A percentile compares a stretch with the other conserved stretches of the same genome.
These are phyloP conservation scores for Ustilaginoidea virens DNA, from an alignment of 2,329 filamentous ascomycete genomes.

Conservation along the genomic window DNA sequence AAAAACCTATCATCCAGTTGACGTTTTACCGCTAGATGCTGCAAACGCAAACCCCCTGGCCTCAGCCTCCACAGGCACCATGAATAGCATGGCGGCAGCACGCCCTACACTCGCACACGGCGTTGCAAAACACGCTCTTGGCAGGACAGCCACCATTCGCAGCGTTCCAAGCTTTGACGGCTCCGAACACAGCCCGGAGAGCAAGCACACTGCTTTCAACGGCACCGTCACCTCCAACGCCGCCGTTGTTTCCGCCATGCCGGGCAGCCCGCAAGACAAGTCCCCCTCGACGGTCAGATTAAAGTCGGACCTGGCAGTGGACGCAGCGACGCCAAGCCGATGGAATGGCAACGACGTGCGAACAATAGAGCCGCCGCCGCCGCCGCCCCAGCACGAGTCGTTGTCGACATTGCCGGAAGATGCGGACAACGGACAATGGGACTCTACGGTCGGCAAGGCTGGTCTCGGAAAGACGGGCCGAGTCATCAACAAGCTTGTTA, in stretches of 20 bases:
- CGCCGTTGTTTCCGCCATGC: constrained; percentile 29
- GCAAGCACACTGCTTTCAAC: constrained; percentile 36
- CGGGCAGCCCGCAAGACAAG: constrained; percentile 17
- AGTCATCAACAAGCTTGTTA: constrained; percentile 68
- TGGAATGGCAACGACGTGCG: constrained; percentile 17
- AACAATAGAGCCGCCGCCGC: constrained; percentile 15
- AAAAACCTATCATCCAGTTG: too few species aligned
- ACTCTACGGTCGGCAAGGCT: constrained; percentile 53
- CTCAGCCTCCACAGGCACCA: constrained; percentile 21
- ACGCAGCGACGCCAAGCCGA: constrained; percentile 12
- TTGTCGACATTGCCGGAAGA: constrained; percentile 17
- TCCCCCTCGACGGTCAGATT: constrained; percentile 19
- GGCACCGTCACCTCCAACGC: constrained; percentile 39
- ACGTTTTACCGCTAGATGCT: constrained; percentile 18
- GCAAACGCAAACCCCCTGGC: constrained; percentile 17
- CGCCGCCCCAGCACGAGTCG: constrained; percentile 11
- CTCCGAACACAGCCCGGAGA: constrained; percentile 28
- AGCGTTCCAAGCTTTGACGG: constrained; percentile 40
- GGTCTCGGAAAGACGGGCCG: constrained; percentile 59
- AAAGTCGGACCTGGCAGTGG: constrained; percentile 15
- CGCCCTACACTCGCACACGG: constrained; percentile 8
- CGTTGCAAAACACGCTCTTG: constrained; percentile 17
- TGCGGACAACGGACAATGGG: constrained; percentile 31
- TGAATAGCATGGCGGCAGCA: constrained; percentile 23
- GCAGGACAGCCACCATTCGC: constrained; percentile 33